Percentiles rank a stretch among this genome's conserved stretches.
These are phyloP conservation scores for Taiozyma sp. DNA, from an alignment of 1,139 yeast species.

Conservation along the genomic window DNA sequence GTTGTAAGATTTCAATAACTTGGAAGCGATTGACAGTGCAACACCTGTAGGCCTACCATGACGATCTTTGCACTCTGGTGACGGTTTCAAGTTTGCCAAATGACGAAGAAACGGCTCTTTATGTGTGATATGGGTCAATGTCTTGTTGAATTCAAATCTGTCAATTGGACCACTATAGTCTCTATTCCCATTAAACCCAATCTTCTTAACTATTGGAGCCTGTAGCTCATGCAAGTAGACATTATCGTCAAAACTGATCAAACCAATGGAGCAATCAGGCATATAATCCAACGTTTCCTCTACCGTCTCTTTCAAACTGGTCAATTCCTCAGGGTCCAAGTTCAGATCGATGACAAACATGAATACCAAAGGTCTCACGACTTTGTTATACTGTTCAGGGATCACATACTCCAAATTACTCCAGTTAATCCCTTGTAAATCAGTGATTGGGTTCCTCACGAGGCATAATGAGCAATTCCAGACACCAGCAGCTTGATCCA, in stretches of 20 bases:
- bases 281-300: conserved; percentile 47
- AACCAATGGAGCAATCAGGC: conserved; percentile 55
- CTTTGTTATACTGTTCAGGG: conserved; percentile 21
- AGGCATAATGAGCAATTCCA: conserved; percentile 60
- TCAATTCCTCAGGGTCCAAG: conserved; percentile 55
- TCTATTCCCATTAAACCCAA: conserved; percentile 53
- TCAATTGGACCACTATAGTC: conserved; percentile 31
- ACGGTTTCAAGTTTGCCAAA: neutral
- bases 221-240: conserved; percentile 59
- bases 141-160: neutral
- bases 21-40: conserved; percentile 53
- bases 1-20: conserved; percentile 9
- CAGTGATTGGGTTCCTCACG: conserved; percentile 45
- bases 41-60: conserved; percentile 54
- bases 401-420: conserved; percentile 32
- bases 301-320: conserved; percentile 49
- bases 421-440: conserved; percentile 32
- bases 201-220: conserved; percentile 26
- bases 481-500: conserved; percentile 47
- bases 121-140: neutral
- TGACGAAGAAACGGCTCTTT: neutral
- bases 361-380: neutral
- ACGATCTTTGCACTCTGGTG: conserved; percentile 1
- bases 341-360: conserved; percentile 52
- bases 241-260: conserved; percentile 57